Evolutionary conservation across 495 filamentous ascomycete genomes (phyloP).

Genomic region (Neurospora sp.): DNA sequence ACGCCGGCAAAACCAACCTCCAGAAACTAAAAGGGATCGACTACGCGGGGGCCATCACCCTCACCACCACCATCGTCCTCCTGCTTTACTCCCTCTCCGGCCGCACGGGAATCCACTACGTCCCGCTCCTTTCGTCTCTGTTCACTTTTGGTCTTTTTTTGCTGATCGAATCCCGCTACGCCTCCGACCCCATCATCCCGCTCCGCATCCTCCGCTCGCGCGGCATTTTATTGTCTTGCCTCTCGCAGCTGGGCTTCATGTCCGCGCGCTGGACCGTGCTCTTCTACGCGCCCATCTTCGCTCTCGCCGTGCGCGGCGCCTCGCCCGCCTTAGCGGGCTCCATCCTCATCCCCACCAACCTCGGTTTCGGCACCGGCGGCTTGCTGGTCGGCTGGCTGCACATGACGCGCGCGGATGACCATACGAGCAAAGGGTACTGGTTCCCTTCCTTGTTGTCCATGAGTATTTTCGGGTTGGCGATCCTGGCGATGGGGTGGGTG

Average conservation of each 20-base stretch:
- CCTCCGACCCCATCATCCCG: constrained; percentile 60
- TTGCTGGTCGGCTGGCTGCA: constrained; percentile 60
- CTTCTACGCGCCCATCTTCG: constrained; percentile 67
- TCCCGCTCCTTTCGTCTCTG: constrained; percentile 48
- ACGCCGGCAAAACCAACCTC: constrained; percentile 17
- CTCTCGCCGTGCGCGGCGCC: constrained; percentile 58
- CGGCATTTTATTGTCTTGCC: constrained; percentile 54
- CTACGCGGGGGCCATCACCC: constrained; percentile 53
- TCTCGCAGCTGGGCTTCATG: constrained; percentile 63
- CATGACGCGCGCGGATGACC: constrained; percentile 45
- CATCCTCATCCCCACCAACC: constrained; percentile 66
- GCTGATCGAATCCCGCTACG: constrained; percentile 45
- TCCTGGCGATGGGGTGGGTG: constrained; percentile 38
- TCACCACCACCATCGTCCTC: constrained; percentile 47
- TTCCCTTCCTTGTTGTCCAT: constrained; percentile 44
- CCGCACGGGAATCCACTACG: constrained; percentile 33
- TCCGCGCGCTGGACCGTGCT: constrained; percentile 66
- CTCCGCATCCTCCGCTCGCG: constrained; percentile 51
- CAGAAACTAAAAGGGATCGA: constrained; percentile 53
- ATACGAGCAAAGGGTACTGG: constrained; percentile 38
- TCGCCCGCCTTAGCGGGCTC: constrained; percentile 54
- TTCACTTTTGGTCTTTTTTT: constrained; percentile 47
- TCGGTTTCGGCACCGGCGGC: constrained; percentile 62
- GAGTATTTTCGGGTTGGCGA: constrained; percentile 41
- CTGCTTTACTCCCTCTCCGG: constrained; percentile 58